Evolutionary conservation across 2,329 filamentous ascomycete species (phyloP).

Genomic region (Fusarium continuum): DNA sequence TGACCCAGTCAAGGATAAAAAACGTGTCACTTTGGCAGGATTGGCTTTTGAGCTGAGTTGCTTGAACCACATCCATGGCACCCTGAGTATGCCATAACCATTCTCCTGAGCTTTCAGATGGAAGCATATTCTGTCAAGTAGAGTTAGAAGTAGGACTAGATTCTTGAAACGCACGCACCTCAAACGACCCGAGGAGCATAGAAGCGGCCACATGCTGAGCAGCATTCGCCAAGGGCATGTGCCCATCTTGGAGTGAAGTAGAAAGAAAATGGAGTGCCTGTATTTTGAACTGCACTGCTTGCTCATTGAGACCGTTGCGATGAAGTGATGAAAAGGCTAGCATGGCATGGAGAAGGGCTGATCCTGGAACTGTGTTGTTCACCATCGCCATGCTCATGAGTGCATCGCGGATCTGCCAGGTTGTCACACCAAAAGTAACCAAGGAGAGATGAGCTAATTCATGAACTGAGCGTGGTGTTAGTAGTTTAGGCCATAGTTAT

Average conservation of each 20-base stretch:
- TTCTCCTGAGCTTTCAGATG: slow-evolving; percentile 33
- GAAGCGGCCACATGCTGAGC: slow-evolving; percentile 33
- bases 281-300: slow-evolving; percentile 27
- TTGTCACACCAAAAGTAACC: slow-evolving; percentile 11
- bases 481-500: no score
- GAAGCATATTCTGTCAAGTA: slow-evolving; percentile 4
- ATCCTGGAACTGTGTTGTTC: background rate
- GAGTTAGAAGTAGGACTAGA: background rate
- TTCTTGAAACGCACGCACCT: slow-evolving; percentile 3
- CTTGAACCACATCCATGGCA: slow-evolving; percentile 30
- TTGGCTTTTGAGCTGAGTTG: background rate
- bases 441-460: slow-evolving; percentile 15
- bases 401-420: slow-evolving; percentile 15
- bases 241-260: background rate
- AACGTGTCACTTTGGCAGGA: background rate
- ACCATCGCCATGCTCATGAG: slow-evolving; percentile 15
- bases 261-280: slow-evolving; percentile 20
- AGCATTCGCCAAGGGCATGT: background rate
- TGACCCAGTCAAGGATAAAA: slow-evolving; percentile 32
- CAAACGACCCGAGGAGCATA: slow-evolving; percentile 36
- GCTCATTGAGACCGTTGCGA: background rate
- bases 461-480: no score
- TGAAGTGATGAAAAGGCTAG: slow-evolving; percentile 33
- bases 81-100: slow-evolving; percentile 33
- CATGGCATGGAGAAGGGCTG: slow-evolving; percentile 26